phyloP scores from a whole-genome alignment of 2,329 filamentous ascomycete genomes.

The Eutypella sp. region DNA sequence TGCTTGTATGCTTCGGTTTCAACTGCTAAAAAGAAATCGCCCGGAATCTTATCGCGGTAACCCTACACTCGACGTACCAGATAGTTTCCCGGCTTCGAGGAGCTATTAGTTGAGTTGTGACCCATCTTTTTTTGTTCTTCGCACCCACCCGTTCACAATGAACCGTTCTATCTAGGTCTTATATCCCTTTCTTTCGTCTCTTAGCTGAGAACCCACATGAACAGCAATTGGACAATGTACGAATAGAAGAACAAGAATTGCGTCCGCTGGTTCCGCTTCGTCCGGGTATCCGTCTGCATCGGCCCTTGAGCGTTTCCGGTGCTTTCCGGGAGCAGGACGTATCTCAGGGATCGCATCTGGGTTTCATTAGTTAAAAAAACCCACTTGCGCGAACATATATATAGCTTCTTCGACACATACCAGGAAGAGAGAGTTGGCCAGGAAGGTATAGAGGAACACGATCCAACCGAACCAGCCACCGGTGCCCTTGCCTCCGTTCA shows the following conservation, averaged over 20 bases:
- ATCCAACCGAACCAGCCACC: conserved; percentile 85
- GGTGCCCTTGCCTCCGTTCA: conserved; percentile 74
- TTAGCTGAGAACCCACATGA: conserved; percentile 74
- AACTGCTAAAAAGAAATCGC: too few species aligned
- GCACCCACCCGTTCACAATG: too few species aligned
- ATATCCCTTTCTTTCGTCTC: neutral
- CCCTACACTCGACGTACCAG: too few species aligned
- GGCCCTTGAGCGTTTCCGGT: conserved; percentile 59
- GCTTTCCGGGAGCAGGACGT: conserved; percentile 87
- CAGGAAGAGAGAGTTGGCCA: conserved; percentile 92
- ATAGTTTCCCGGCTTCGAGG: too few species aligned
- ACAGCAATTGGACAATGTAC: conserved; percentile 86
- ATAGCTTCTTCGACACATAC: conserved; percentile 51
- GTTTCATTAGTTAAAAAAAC: conserved; percentile 10
- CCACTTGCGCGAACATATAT: neutral
- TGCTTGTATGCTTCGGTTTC: too few species aligned
- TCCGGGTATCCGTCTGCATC: conserved; percentile 68
- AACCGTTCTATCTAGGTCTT: too few species aligned
- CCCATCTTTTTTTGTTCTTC: too few species aligned
- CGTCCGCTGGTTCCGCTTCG: conserved; percentile 80
- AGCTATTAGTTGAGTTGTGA: too few species aligned
- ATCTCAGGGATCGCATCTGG: conserved; percentile 89
- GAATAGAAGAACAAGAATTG: conserved; percentile 94
- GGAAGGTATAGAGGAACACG: conserved; percentile 85
- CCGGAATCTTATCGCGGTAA: too few species aligned